Evolutionary conservation across 2,329 filamentous ascomycete species (phyloP), one percentile per base, ranked within the genome.

Genomic region (Hymenoscyphus infarciens): DNA sequence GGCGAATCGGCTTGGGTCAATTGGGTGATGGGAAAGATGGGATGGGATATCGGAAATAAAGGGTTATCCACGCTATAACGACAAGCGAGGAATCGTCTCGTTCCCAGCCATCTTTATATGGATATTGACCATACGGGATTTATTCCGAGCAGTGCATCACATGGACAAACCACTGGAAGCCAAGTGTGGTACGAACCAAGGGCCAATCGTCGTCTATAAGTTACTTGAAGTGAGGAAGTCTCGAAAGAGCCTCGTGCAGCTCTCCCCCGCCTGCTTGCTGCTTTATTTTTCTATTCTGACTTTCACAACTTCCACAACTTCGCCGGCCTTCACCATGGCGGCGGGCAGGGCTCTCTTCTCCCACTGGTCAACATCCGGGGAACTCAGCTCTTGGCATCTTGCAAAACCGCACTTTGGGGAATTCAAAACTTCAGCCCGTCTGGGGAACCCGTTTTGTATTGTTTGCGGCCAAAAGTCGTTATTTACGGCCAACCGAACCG

Each of bases 321-420:
- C 4, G 45, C 45, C 45, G 10, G 19, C 19, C 19, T 8, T 52
- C 19, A 52, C 22, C 45, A 52, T 52, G 45, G 45, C 45, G 22
- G 45, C 45, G 19, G n/a, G 22, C 10, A 22, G 10, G 45, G 10
- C 13, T 52, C 19, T 25, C 15, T n/a, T n/a, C n/a, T n/a, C 19
- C 25, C n/a, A 52, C 19, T 52, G 45, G 45, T 22, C 45, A 22
- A 52, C 13, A 38, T 13, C 19, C 19, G 8, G 19, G 22, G 45
- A 52, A 25, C 19, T 25, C n/a, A 22, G 10, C 45, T 22, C 45
- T 52, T 52, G 45, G 45, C 19, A 52, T 52, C 45, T 52, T 52
- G 45, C 45, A 52, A 19, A 52, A 52, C 45, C 45, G 45, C 25
- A 52, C 45, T 52, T 52, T 52, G 13, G 45, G 45, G 45, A 52